phyloP scores from a whole-genome alignment of 495 filamentous ascomycete genomes.

The Neurospora sp. region DNA sequence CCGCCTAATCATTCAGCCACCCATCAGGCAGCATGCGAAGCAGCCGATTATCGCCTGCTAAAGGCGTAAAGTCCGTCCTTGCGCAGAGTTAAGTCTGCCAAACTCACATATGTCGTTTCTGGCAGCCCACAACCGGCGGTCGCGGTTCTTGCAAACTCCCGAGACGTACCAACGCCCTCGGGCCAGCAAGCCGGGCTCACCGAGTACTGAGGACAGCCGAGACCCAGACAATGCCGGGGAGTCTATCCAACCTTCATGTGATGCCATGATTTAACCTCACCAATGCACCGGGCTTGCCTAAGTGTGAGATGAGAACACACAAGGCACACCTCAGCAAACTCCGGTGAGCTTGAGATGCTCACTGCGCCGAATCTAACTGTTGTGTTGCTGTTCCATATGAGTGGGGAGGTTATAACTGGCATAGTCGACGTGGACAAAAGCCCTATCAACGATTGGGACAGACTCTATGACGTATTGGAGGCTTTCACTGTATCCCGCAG shows the following conservation, averaged over 20 bases:
- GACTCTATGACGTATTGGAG: constrained; percentile 86
- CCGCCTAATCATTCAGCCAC: neutral
- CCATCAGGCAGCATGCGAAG: neutral
- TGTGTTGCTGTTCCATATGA: constrained; percentile 65
- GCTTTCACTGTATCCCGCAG: constrained; percentile 46
- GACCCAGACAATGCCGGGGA: neutral
- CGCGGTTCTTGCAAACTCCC: neutral
- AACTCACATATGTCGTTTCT: neutral
- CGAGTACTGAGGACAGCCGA: neutral
- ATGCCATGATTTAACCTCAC: neutral
- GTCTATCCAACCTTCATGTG: neutral
- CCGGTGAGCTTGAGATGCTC: neutral
- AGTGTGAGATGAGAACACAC: neutral
- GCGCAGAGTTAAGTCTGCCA: neutral
- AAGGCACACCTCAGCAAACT: neutral
- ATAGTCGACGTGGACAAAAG: constrained; percentile 78
- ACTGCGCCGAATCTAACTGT: neutral
- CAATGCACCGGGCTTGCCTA: neutral
- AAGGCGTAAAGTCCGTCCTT: neutral
- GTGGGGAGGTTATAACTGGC: constrained; percentile 70
- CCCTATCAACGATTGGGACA: constrained; percentile 61
- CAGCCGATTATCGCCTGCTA: neutral
- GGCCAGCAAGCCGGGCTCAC: neutral
- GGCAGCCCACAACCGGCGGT: neutral
- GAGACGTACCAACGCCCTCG: neutral